Evolutionary conservation across 2,329 filamentous ascomycete genomes (phyloP).

Genomic region (Chalara sp.): DNA sequence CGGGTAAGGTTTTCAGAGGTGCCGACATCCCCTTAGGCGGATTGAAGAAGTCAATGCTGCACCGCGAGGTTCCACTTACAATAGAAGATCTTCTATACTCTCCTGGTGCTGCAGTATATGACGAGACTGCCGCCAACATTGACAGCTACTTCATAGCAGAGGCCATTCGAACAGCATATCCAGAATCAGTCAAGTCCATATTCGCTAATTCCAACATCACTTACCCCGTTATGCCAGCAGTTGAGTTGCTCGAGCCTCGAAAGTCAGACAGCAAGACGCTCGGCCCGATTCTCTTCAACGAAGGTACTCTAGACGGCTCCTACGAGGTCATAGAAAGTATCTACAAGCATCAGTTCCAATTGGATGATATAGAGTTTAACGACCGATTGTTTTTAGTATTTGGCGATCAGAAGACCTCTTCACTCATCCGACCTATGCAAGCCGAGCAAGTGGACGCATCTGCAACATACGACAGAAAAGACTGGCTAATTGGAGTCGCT

Average conservation of each 20-base stretch:
- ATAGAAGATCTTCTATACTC: too few relatives aligned
- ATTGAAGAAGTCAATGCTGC: constrained; percentile 1
- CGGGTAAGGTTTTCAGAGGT: constrained; percentile 1
- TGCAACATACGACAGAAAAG: constrained; percentile 5
- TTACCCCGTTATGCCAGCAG: background rate
- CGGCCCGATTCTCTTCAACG: background rate
- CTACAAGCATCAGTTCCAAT: background rate
- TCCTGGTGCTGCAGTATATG: too few relatives aligned
- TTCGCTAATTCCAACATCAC: constrained; percentile 1
- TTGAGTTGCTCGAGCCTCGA: constrained; percentile 1
- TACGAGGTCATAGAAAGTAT: too few relatives aligned
- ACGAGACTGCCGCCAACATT: background rate
- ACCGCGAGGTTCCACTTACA: constrained; percentile 1
- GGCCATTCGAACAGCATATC: constrained; percentile 2
- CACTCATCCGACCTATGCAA: constrained; percentile 2
- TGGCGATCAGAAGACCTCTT: constrained; percentile 2
- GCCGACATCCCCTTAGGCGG: background rate
- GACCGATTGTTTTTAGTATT: constrained; percentile 3
- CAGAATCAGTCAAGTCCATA: background rate
- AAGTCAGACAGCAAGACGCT: constrained; percentile 1
- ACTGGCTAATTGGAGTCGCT: constrained; percentile 5
- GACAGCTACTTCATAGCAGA: too few relatives aligned
- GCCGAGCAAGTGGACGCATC: constrained; percentile 1
- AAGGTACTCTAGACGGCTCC: background rate
- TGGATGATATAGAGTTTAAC: constrained; percentile 1